Base-by-base conservation (phyloP, 306 rosid species). In the Prosopis cineraria region DNA sequence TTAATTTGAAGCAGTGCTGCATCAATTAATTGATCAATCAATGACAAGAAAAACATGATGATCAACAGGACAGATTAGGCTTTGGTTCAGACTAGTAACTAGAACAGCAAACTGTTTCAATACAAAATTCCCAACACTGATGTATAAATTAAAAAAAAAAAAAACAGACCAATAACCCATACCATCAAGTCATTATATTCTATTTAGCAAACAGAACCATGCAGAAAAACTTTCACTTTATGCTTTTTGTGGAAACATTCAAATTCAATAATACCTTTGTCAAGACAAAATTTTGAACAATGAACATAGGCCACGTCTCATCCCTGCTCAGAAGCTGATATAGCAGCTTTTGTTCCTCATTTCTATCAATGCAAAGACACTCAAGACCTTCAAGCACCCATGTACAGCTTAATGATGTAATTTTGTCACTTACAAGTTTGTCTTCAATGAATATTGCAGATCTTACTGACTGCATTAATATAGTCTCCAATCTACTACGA, bases 351-450 rank as follows among this genome's bases (percentile, higher is more conserved):
- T 89, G 90, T 84, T 92, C 93, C 80, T 92, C 93, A 67, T 70
- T 77, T 45, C 75, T 85, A 87, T 86, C 88, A 69, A 82, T 82
- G 67, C 90, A 88, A 72, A 91, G 70, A 60, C 39, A 72, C 76
- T 88, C 86, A 69, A 92, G 86, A 82, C 88, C 81, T 85, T 92
- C 96, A 78, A 89, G 87, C 80, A 90, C 89, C 98, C 98, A 95
- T 73, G 78, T 53, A 81, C 85, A 89, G 88, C 87, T 84, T 72
- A 89, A 86, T 44, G 96, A 83, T 50, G 86, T 39, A 68, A 89
- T 82, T 73, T 39, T 41, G 22, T 89, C 91, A 33, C 84, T 75
- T 52, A 75, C 56, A 47, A 81, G 80, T 63, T 71, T 77, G 75
- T 89, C 97, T 86, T 90, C 90, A 37, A 75, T 84, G 78, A 92